Evolutionary conservation across 1,284 basidiomycete species (phyloP).

Genomic region (Cutaneotrichosporon mucoides): DNA sequence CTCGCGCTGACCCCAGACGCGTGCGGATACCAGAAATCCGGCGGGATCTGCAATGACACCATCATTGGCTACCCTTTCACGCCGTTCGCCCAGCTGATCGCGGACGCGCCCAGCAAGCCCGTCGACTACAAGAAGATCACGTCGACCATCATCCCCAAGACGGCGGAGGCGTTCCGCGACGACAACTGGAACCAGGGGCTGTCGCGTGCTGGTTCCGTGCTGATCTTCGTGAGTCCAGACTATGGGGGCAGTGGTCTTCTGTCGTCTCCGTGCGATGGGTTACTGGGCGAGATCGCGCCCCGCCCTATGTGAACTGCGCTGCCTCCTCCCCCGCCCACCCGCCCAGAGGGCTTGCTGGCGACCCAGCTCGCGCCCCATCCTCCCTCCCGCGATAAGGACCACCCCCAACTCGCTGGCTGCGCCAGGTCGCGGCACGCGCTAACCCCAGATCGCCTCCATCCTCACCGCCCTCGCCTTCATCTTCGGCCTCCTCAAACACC

Average conservation of each 20-base stretch:
- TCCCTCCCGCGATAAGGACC: too few species aligned
- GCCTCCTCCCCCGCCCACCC: neutral
- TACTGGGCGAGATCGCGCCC: too few species aligned
- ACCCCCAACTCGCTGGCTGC: conserved; percentile 14
- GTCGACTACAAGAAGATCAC: conserved; percentile 32
- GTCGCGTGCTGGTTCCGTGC: conserved; percentile 32
- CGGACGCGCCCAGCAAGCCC: conserved; percentile 38
- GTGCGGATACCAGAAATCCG: conserved; percentile 41
- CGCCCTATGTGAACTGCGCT: too few species aligned
- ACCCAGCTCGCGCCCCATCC: too few species aligned
- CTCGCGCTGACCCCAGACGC: conserved; percentile 22
- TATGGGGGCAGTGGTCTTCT: too few species aligned
- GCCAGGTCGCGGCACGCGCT: neutral
- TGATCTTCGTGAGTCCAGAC: conserved; percentile 43
- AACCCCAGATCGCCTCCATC: conserved; percentile 27
- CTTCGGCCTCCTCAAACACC: conserved; percentile 40
- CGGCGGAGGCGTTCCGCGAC: conserved; percentile 32
- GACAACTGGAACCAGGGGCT: conserved; percentile 34
- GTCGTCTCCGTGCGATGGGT: too few species aligned
- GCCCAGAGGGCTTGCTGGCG: neutral
- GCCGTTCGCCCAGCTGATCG: conserved; percentile 36
- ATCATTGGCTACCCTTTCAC: conserved; percentile 42
- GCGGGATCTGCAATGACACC: conserved; percentile 45
- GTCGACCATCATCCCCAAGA: conserved; percentile 28
- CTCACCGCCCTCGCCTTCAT: conserved; percentile 38